Evolutionary conservation across 441 rosid species (phyloP), one percentile per base, ranked within the genome.

Genomic region (Gossypium schwendimanii): DNA sequence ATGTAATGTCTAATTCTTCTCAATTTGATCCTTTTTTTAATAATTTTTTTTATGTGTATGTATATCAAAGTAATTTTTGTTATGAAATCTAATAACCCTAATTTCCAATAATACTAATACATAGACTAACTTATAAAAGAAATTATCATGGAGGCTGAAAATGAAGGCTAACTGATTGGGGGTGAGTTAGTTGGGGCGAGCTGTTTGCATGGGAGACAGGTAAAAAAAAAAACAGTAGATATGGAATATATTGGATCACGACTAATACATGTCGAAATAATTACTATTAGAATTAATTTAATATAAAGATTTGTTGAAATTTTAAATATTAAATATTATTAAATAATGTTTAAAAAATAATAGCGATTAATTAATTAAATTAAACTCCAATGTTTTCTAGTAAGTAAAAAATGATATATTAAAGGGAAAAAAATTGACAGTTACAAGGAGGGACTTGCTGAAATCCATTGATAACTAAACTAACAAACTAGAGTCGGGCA

Each of bases 111-210:
- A 33, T 6, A 31, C 33, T 28, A 28, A 4, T 0, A 3, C 33
- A 28, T 28, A 28, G 33, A 4, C 6, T 0, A 31, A 31, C 7
- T 4, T 1, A 59, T 0, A 24, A 5, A n/a, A 14, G n/a, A 59
- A 26, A 6, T 14, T 14, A 10, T 60, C 6, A 60, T 3, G 24
- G 33, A 3, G 12, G 45, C 7, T 62, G 66, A 62, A 62, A 62
- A 63, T 10, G 55, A 23, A 45, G 70, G 6, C 57, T 45, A 47
- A 65, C 70, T 14, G 39, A 65, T 45, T 45, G n/a, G 55, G 70
- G 55, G 52, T 14, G 31, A 31, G 64, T 70, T 70, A 55, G 73
- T 55, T 55, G 49, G 53, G 73, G 53, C 33, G 64, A 14, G 10
- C 53, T 1, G 20, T 70, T 70, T 70, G 54, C 64, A 24, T 70